A percentile compares a stretch with the other conserved stretches of the same genome.
Conservation (phyloP, 2,329 filamentous ascomycete genomes). For the Penicillium sp. region DNA sequence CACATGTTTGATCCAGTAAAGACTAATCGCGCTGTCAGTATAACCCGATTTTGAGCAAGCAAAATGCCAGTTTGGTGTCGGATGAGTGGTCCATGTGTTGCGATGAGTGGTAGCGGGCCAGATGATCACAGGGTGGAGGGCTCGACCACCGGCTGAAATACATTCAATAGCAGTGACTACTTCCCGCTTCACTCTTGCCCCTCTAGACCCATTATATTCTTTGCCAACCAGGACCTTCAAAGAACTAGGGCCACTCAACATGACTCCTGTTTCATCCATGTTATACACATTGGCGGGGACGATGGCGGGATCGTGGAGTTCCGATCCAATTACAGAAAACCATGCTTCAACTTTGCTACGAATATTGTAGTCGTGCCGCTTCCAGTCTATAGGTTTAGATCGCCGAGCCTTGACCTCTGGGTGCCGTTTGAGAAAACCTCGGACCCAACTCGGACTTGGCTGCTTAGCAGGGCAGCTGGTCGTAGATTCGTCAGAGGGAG, state of each 20-base stretch:
- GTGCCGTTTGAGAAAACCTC: too few species aligned
- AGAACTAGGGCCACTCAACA: conserved; percentile 20
- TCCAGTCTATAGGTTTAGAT: background rate
- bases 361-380: background rate
- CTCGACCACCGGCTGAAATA: conserved; percentile 8
- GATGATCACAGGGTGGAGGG: conserved; percentile 7
- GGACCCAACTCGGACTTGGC: too few species aligned
- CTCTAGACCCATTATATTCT: background rate
- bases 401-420: background rate
- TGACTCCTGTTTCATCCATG: conserved; percentile 33
- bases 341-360: background rate
- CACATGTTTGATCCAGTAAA: conserved; percentile 7
- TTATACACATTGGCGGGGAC: conserved; percentile 31
- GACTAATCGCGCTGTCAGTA: conserved; percentile 6
- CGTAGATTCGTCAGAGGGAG: too few species aligned
- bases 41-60: conserved; percentile 8
- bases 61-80: conserved; percentile 7
- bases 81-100: conserved; percentile 5
- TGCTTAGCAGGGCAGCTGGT: too few species aligned
- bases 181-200: conserved; percentile 4
- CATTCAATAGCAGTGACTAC: conserved; percentile 9
- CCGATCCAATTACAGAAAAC: conserved; percentile 25
- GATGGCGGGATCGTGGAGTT: conserved; percentile 19
- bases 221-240: conserved; percentile 20
- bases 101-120: conserved; percentile 3